Evolutionary conservation across 257 asterid genomes (phyloP).

Genomic region (Solanum sejunctum): DNA sequence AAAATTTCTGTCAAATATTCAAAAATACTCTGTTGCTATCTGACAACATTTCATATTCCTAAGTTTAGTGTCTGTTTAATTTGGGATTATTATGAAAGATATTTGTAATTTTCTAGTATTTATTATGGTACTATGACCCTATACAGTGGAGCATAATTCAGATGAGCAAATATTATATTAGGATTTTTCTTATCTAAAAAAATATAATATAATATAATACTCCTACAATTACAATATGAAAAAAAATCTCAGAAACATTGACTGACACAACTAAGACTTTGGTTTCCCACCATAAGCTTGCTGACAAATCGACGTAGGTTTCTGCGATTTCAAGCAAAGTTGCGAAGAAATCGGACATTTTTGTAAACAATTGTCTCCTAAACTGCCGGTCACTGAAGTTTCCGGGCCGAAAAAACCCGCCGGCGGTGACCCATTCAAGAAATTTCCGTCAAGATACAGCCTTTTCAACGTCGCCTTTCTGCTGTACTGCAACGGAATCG

Average conservation of each 20-base stretch:
- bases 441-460: slow-evolving; percentile 73
- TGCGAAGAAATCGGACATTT: slow-evolving; percentile 64
- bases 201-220: background rate
- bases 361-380: slow-evolving; percentile 76
- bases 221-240: background rate
- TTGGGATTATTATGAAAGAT: background rate
- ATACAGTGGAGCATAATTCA: background rate
- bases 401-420: slow-evolving; percentile 37
- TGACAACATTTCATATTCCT: background rate
- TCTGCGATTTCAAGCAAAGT: slow-evolving; percentile 81
- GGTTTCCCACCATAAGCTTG: slow-evolving; percentile 78
- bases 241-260: background rate
- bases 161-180: background rate
- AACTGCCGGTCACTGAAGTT: slow-evolving; percentile 45
- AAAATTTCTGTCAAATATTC: background rate
- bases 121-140: background rate
- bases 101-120: background rate
- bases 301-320: slow-evolving; percentile 65
- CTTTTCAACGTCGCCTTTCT: slow-evolving; percentile 39
- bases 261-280: slow-evolving; percentile 17
- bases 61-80: background rate
- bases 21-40: background rate
- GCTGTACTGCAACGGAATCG: slow-evolving; percentile 58
- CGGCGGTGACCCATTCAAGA: slow-evolving; percentile 74
- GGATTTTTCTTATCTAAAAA: background rate